Conservation (phyloP, 768 basidiomycete species). For the Termitomyces sp. region DNA sequence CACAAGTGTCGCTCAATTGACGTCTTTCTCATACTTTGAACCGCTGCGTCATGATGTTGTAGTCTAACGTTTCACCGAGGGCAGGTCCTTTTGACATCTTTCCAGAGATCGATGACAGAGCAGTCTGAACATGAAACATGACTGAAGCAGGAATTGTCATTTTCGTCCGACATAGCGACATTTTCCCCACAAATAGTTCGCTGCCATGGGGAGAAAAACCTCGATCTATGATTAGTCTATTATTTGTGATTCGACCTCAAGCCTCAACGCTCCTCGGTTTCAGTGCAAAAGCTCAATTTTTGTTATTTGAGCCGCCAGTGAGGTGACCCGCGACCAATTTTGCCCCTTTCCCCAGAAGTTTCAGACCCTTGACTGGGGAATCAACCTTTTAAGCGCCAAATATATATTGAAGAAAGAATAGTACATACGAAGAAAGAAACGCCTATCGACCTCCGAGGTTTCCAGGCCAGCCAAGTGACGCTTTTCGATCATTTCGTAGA, state of each 20-base stretch:
- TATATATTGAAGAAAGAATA: not conserved
- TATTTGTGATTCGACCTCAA: not conserved
- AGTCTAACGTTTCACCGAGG: slow-evolving; percentile 24
- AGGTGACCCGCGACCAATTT: not conserved
- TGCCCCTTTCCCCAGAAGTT: not conserved
- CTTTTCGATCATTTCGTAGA: not conserved
- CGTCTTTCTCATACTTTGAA: slow-evolving; percentile 6
- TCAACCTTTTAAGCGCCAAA: not conserved
- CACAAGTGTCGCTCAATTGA: slow-evolving; percentile 8
- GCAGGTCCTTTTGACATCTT: slow-evolving; percentile 23
- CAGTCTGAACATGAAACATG: slow-evolving; percentile 22
- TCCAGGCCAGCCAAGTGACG: not conserved
- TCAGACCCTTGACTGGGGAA: not conserved
- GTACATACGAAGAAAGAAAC: not conserved
- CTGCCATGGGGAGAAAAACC: too few species aligned
- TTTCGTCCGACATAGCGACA: slow-evolving; percentile 20
- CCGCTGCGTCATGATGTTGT: slow-evolving; percentile 16
- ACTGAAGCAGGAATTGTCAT: slow-evolving; percentile 19
- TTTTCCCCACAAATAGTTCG: too few species aligned
- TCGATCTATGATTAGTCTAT: too few species aligned
- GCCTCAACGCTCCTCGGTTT: not conserved
- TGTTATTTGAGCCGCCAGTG: not conserved
- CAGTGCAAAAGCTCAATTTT: not conserved
- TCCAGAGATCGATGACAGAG: slow-evolving; percentile 23
- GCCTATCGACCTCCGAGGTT: not conserved